Evolutionary conservation across 1,139 yeast genomes (phyloP).

Genomic region (Hansenula lynferdii): DNA sequence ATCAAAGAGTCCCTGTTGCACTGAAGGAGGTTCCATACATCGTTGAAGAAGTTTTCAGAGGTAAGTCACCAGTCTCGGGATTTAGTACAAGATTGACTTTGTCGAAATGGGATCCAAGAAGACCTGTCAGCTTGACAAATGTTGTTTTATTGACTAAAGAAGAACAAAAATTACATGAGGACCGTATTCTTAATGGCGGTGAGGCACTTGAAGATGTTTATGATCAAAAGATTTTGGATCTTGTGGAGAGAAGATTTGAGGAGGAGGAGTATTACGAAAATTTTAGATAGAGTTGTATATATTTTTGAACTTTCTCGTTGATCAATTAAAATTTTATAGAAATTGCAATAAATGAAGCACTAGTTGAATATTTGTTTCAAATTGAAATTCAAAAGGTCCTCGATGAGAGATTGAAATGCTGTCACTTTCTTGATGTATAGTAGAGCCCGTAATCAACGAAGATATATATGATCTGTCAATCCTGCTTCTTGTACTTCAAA

Average conservation of each 20-base stretch:
- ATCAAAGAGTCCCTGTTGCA: slow-evolving; percentile 71
- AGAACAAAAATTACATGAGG: slow-evolving; percentile 78
- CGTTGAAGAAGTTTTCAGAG: slow-evolving; percentile 89
- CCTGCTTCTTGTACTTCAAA: too few relatives aligned
- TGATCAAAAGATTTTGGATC: slow-evolving; percentile 48
- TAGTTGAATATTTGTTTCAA: too few relatives aligned
- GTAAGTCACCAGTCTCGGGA: slow-evolving; percentile 87
- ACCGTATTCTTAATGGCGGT: slow-evolving; percentile 62
- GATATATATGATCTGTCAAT: too few relatives aligned
- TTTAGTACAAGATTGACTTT: slow-evolving; percentile 74
- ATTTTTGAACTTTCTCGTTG: background rate
- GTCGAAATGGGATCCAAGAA: slow-evolving; percentile 75
- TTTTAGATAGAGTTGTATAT: slow-evolving; percentile 32
- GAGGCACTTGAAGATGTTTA: slow-evolving; percentile 62
- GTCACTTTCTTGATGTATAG: too few relatives aligned
- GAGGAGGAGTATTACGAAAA: slow-evolving; percentile 73
- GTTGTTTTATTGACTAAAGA: slow-evolving; percentile 85
- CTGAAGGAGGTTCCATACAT: slow-evolving; percentile 73
- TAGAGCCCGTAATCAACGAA: too few relatives aligned
- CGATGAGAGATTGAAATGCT: too few relatives aligned
- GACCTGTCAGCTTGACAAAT: slow-evolving; percentile 57
- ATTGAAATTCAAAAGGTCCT: too few relatives aligned
- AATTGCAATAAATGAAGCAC: too few relatives aligned
- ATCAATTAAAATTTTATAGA: too few relatives aligned
- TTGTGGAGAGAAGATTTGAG: slow-evolving; percentile 57